Base-by-base conservation (phyloP, 2,329 filamentous ascomycete genomes). In the Colletotrichum liriopes region DNA sequence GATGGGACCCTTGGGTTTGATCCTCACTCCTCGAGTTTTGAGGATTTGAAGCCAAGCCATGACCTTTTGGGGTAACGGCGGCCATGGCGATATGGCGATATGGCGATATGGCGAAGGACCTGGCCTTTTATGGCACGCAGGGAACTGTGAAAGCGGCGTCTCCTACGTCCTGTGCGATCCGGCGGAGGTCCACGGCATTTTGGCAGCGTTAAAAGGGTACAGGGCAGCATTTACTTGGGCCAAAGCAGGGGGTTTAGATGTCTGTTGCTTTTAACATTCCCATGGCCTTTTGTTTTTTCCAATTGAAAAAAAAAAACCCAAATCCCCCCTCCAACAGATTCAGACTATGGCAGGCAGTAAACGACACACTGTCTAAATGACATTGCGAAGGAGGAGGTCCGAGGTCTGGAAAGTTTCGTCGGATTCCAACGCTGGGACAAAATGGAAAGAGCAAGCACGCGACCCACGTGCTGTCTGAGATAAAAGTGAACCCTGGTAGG, bases 401-500 rank as follows among this genome's bases (percentile, higher is more conserved):
- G 20, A 39, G 37, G 29, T 35, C 54, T 67, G 65, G 65, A 37
- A 68, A 68, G 14, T 63, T 58, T 65, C 16, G 51, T 43, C 43
- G 20, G 23, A 65, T 52, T 69, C 61, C 61, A 52, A 39, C 32
- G 23, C 39, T 62, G 65, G 23, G 35, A 32, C 65, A 43, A 45
- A 41, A 41, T 32, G 41, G 66, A 23, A 68, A 51, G 23, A 58
- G 61, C 52, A 65, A 55, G 61, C 51, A 29, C 12, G 23, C 39
- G 26, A n/a, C 61, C 51, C 45, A 58, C 43, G 59, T 62, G 59
- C 60, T 65, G 43, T 69, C 23, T 59, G 41, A 65, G 52, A 65
- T 65, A 52, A 39, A 65, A 59, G 35, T 52, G 43, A 69, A 65
- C 60, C 51, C 49, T 63, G 65, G 65, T 47, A 61, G 29, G 55